Conservation (phyloP, 225 moss, liverwort and hornwort species). For the Bryum argenteum region DNA sequence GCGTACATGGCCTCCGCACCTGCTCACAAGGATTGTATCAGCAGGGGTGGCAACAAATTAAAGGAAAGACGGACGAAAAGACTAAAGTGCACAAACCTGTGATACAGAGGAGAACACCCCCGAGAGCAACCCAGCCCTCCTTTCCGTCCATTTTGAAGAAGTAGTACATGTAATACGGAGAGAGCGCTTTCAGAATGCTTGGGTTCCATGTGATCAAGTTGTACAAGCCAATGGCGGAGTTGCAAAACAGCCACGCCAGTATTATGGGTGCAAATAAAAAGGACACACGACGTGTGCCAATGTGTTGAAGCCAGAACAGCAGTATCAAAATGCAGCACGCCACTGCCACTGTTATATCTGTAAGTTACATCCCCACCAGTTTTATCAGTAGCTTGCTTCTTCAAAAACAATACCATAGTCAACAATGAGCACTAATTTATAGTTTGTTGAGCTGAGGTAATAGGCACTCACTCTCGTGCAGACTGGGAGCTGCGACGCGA, state of each 20-base stretch:
- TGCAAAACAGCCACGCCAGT: slow-evolving; percentile 72
- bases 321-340: slow-evolving; percentile 71
- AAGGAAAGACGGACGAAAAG: not conserved
- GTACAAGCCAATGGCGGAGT: slow-evolving; percentile 69
- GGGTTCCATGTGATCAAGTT: slow-evolving; percentile 68
- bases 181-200: slow-evolving; percentile 62
- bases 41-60: not conserved
- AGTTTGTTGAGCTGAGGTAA: not conserved
- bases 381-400: not conserved
- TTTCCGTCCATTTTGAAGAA: slow-evolving; percentile 73
- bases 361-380: slow-evolving; percentile 7
- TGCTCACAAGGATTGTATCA: slow-evolving; percentile 37
- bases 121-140: slow-evolving; percentile 85
- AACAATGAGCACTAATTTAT: not conserved
- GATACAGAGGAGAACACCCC: slow-evolving; percentile 86
- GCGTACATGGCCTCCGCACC: slow-evolving; percentile 96
- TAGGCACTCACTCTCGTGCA: slow-evolving; percentile 65
- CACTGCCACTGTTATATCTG: slow-evolving; percentile 68
- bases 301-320: slow-evolving; percentile 76
- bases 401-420: not conserved
- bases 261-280: slow-evolving; percentile 87
- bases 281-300: slow-evolving; percentile 77
- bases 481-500: slow-evolving; percentile 71
- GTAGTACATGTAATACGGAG: slow-evolving; percentile 73
- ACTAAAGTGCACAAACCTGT: slow-evolving; percentile 60